A percentile compares a stretch with the other conserved stretches of the same genome.
Evolutionary conservation across 83 land plant species (phyloP).

Genomic region (Picea abies): DNA sequence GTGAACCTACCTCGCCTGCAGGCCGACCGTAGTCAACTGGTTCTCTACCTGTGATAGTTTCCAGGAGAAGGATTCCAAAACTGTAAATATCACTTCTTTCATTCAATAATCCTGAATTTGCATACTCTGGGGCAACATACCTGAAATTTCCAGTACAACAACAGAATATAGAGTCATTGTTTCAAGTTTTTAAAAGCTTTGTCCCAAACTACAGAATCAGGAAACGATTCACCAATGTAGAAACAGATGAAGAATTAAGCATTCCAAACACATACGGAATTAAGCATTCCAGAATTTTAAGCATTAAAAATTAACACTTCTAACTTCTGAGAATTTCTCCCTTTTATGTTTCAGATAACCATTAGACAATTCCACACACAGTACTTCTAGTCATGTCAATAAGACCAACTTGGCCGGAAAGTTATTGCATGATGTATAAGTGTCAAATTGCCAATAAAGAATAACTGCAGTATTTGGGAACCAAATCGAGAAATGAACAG

Average conservation of each 20-base stretch:
- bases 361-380: not conserved
- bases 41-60: constrained; percentile 76
- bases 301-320: too few relatives aligned
- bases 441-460: not conserved
- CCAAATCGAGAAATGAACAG: not conserved
- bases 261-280: too few relatives aligned
- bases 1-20: constrained; percentile 50
- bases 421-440: not conserved
- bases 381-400: too few relatives aligned
- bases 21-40: constrained; percentile 78
- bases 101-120: constrained; percentile 58
- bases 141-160: constrained; percentile 17
- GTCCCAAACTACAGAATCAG: not conserved
- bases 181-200: not conserved
- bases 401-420: not conserved
- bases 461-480: not conserved
- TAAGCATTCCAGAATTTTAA: too few relatives aligned
- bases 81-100: constrained; percentile 58
- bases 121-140: constrained; percentile 67
- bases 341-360: not conserved
- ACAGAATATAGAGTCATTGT: too few relatives aligned
- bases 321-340: not conserved
- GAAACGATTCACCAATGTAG: not conserved
- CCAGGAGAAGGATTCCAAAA: constrained; percentile 65
- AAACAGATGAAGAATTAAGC: not conserved